Percentiles rank a stretch among this genome's conserved stretches.
Conservation (phyloP, 78 protist genomes). For the Acrasis kona region DNA sequence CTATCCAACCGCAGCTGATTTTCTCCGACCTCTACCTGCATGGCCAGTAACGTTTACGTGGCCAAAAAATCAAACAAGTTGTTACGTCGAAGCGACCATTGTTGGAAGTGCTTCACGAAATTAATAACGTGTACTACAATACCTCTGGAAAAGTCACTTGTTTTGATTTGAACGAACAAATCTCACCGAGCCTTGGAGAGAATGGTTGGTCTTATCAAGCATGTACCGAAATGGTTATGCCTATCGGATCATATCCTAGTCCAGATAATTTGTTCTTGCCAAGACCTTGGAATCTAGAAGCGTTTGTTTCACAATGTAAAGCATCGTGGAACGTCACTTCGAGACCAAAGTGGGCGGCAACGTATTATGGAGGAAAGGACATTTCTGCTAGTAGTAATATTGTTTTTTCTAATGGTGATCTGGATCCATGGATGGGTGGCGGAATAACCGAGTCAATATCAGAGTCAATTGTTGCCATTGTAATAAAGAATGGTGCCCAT, state of each 20-base stretch:
- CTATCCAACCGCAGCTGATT: conserved; percentile 16
- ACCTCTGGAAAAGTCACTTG: too few relatives aligned
- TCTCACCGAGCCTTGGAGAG: not conserved
- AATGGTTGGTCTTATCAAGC: conserved; percentile 43
- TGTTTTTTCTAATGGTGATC: conserved; percentile 42
- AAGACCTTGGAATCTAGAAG: not conserved
- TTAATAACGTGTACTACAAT: conserved; percentile 44
- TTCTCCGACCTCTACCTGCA: conserved; percentile 58
- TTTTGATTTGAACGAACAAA: too few relatives aligned
- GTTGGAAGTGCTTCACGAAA: too few relatives aligned
- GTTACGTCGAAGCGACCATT: too few relatives aligned
- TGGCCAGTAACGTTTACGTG: conserved; percentile 46
- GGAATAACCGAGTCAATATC: conserved; percentile 24
- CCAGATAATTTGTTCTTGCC: conserved; percentile 40
- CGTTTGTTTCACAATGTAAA: conserved; percentile 10
- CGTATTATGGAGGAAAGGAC: conserved; percentile 1
- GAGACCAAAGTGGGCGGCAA: conserved; percentile 21
- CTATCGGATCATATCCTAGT: conserved; percentile 25
- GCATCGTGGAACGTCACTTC: conserved; percentile 21
- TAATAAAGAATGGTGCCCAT: conserved; percentile 63
- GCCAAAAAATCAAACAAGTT: too few relatives aligned
- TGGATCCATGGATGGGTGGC: conserved; percentile 61
- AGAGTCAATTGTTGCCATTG: not conserved
- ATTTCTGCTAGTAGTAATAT: conserved; percentile 28
- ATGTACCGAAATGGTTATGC: conserved; percentile 58